Percentiles rank a stretch among this genome's conserved stretches.
phyloP scores from a whole-genome alignment of 257 asterid species.

The Rubia yunnanensis region DNA sequence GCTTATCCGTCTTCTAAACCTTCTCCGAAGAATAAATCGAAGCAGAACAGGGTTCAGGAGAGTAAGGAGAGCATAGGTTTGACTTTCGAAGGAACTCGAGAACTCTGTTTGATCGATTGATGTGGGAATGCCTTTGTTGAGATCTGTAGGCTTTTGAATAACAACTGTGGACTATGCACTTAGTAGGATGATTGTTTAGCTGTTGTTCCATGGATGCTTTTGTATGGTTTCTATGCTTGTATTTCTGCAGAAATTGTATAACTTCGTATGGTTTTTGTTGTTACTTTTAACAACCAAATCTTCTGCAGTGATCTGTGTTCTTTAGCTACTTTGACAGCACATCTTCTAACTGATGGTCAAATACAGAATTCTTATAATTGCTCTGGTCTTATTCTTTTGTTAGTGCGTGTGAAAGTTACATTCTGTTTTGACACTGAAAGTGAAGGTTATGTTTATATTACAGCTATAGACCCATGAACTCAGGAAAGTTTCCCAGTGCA shows the following conservation, averaged over 20 bases:
- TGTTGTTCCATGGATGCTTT: not conserved
- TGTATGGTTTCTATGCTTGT: not conserved
- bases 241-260: not conserved
- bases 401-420: not conserved
- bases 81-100: not conserved
- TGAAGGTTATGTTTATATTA: constrained; percentile 7
- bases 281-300: not conserved
- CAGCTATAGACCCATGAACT: constrained; percentile 65
- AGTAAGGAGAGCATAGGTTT: too few species aligned
- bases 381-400: not conserved
- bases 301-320: not conserved
- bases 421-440: not conserved
- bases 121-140: not conserved
- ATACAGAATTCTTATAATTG: not conserved
- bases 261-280: not conserved
- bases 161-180: not conserved
- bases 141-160: not conserved
- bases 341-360: not conserved
- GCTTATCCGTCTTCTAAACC: too few species aligned
- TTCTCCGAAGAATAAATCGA: too few species aligned
- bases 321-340: not conserved
- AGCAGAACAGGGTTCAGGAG: too few species aligned
- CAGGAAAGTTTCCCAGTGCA: constrained; percentile 70
- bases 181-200: not conserved
- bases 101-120: not conserved